phyloP scores from a whole-genome alignment of 441 rosid species.

The Brassica balearica region DNA sequence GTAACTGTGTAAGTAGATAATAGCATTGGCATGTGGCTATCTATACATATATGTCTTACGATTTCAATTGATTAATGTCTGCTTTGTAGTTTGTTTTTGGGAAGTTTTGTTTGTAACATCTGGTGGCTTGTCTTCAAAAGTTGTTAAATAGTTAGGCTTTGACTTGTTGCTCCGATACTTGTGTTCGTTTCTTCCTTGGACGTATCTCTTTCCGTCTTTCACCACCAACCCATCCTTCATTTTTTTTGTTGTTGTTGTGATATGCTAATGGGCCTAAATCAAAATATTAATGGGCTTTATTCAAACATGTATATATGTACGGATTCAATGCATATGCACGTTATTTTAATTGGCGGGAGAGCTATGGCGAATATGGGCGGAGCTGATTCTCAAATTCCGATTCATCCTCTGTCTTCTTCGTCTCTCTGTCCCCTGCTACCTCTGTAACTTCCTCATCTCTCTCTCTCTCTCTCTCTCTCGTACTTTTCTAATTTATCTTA shows the following conservation, averaged over 20 bases:
- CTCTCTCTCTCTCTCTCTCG: not conserved
- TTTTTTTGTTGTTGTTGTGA: not conserved
- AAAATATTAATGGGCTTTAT: not conserved
- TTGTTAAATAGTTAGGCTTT: conserved; percentile 36
- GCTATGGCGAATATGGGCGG: conserved; percentile 21
- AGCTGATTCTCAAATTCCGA: conserved; percentile 9
- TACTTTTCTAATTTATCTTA: not conserved
- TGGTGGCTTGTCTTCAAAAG: conserved; percentile 38
- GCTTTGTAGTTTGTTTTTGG: conserved; percentile 35
- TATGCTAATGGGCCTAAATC: not conserved
- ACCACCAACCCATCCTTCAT: conserved; percentile 3
- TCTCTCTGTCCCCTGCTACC: not conserved
- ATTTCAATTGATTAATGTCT: conserved; percentile 20
- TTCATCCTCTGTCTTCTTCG: conserved; percentile 12
- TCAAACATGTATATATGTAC: too few relatives aligned
- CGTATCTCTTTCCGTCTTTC: conserved; percentile 14
- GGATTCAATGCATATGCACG: not conserved
- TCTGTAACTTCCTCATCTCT: conserved; percentile 5
- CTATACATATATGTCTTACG: not conserved
- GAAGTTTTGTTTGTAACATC: conserved; percentile 39
- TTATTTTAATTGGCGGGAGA: not conserved
- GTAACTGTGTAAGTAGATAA: conserved; percentile 31
- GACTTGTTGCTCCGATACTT: conserved; percentile 36
- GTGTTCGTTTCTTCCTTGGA: conserved; percentile 40
- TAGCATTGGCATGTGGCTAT: conserved; percentile 26